Base-by-base conservation (phyloP, 495 filamentous ascomycete genomes). In the Penicillium soppii region DNA sequence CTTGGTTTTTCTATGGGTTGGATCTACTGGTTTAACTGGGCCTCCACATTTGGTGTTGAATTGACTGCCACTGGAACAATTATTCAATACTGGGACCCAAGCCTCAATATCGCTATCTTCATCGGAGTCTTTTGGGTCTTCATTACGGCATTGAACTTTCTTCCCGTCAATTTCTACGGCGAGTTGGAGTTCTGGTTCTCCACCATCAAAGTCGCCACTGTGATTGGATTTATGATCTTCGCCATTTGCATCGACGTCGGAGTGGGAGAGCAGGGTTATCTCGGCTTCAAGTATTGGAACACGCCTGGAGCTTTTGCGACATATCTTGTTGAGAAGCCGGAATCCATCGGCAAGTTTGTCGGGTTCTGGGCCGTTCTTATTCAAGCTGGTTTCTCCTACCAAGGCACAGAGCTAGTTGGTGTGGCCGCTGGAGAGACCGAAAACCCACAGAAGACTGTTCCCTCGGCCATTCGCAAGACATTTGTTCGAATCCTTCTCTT, bases 1-100 rank as follows among this genome's bases (percentile, higher is more conserved):
- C 68, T 90, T 43, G 86, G 86, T 33, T 89, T 90, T 54, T 82
- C 86, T 12, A 81, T 89, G 56, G 86, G 85, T 13, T 90, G 86
- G 85, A 88, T 88, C 53, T 84, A 79, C 57, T 81, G 77, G 77
- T 80, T 79, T 50, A 60, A 67, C 9, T 67, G 58, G 66, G 69
- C 77, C n/a, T 81, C 85, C 8, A 87, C 84, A 0, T 82, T 84
- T 44, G 85, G 82, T 29, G 74, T 86, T 22, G 86, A 89, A 56
- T 79, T 90, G 10, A 82, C 82, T 2, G 85, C 85, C 4, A 82
- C 86, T 2, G 77, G 82, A 9, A 69, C 87, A 9, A 81, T 89
- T 47, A 84, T 90, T 29, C 79, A 83, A 49, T 90, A 81, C 62
- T 91, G 87, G 87, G 68, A 84, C 23, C 62, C 65, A 16, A 57